Evolutionary conservation across 805 yeast species (phyloP).

Genomic region (Yarrowia sp.): DNA sequence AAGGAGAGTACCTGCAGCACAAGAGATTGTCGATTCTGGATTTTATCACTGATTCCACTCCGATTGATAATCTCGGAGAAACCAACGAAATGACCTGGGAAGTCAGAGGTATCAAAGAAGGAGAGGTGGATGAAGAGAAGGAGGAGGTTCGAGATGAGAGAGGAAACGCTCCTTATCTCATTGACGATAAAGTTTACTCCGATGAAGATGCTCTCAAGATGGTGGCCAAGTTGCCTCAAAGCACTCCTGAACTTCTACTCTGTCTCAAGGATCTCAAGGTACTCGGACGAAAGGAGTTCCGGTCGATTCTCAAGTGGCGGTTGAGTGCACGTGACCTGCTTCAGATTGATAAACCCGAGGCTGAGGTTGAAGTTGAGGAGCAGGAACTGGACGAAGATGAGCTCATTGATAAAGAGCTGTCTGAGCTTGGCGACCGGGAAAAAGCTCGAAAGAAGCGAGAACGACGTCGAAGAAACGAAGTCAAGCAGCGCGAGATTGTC

Average conservation of each 20-base stretch:
- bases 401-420: conserved; percentile 80
- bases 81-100: conserved; percentile 54
- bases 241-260: conserved; percentile 73
- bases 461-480: conserved; percentile 76
- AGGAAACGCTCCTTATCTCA: conserved; percentile 27
- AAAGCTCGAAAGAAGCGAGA: conserved; percentile 71
- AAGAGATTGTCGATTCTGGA: conserved; percentile 75
- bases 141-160: neutral
- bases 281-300: conserved; percentile 90
- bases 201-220: conserved; percentile 67
- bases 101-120: neutral
- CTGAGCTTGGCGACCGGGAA: conserved; percentile 67
- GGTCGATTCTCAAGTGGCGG: conserved; percentile 82
- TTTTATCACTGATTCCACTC: conserved; percentile 76
- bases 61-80: conserved; percentile 77
- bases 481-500: conserved; percentile 78
- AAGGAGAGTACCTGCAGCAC: conserved; percentile 74
- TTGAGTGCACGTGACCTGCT: conserved; percentile 75
- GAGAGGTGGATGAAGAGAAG: neutral
- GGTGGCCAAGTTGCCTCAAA: conserved; percentile 67
- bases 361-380: conserved; percentile 57
- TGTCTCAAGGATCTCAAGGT: conserved; percentile 91
- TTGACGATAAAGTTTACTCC: conserved; percentile 51
- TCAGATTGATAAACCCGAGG: conserved; percentile 56
- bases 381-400: conserved; percentile 83